Conservation (phyloP, 2,329 filamentous ascomycete genomes). For the Pseudogymnoascus sp. region DNA sequence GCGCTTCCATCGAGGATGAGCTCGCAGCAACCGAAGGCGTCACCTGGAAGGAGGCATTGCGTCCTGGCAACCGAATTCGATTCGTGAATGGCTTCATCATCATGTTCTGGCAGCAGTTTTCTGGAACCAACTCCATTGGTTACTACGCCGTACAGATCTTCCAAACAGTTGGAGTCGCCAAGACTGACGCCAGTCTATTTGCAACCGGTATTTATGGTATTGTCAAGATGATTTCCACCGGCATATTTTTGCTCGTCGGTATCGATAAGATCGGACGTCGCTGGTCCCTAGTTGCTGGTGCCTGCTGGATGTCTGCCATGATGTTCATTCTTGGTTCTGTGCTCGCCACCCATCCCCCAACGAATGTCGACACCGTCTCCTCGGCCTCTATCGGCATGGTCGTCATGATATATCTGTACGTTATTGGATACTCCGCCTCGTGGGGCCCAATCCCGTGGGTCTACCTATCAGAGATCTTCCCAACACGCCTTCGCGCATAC, state of each 20-base stretch:
- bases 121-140: slow-evolving; percentile 19
- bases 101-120: slow-evolving; percentile 36
- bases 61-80: slow-evolving; percentile 39
- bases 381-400: slow-evolving; percentile 29
- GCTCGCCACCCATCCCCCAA: slow-evolving; percentile 35
- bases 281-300: slow-evolving; percentile 39
- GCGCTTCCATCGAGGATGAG: slow-evolving; percentile 58
- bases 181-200: slow-evolving; percentile 51
- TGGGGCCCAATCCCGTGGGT: slow-evolving; percentile 47
- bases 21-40: slow-evolving; percentile 55
- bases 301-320: slow-evolving; percentile 41
- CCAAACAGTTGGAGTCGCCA: slow-evolving; percentile 49
- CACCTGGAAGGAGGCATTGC: slow-evolving; percentile 38
- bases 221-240: slow-evolving; percentile 56
- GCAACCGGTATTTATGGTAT: slow-evolving; percentile 66
- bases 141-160: slow-evolving; percentile 46
- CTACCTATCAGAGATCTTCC: slow-evolving; percentile 44
- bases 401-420: slow-evolving; percentile 23
- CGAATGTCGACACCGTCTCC: slow-evolving; percentile 30
- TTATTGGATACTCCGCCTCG: slow-evolving; percentile 38
- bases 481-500: slow-evolving; percentile 38
- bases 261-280: slow-evolving; percentile 42
- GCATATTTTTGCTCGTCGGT: slow-evolving; percentile 40
- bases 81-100: slow-evolving; percentile 33
- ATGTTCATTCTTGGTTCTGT: slow-evolving; percentile 45